These are phyloP conservation scores for Marasmius oreades DNA, from an alignment of 1,284 basidiomycete genomes.

Conservation along the genomic window DNA sequence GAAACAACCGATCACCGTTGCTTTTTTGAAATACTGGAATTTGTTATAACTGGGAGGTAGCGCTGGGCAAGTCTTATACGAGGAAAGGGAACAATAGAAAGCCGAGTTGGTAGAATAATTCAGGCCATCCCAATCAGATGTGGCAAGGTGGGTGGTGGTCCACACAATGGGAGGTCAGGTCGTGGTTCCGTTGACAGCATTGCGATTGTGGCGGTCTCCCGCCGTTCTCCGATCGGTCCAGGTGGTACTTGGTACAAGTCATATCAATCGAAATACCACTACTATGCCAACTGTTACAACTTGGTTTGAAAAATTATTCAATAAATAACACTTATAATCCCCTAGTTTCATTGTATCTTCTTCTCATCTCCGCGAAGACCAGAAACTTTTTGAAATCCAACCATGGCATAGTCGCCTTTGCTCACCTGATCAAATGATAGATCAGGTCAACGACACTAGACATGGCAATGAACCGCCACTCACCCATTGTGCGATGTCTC, in stretches of 20 bases:
- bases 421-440: slow-evolving; percentile 23
- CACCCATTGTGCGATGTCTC: slow-evolving; percentile 73
- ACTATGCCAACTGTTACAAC: no score
- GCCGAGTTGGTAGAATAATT: no score
- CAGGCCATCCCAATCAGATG: neutral
- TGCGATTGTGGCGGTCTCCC: no score
- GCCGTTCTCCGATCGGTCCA: no score
- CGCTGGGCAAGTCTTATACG: no score
- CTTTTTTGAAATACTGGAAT: neutral
- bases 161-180: neutral
- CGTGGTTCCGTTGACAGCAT: neutral
- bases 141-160: neutral
- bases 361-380: slow-evolving; percentile 41
- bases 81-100: no score
- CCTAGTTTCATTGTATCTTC: slow-evolving; percentile 15
- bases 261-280: no score
- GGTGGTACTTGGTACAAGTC: no score
- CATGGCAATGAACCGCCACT: slow-evolving; percentile 20
- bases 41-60: neutral
- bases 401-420: slow-evolving; percentile 41
- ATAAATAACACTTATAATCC: neutral
- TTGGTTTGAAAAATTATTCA: no score
- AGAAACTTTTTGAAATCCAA: slow-evolving; percentile 44
- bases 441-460: slow-evolving; percentile 26
- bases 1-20: neutral